Evolutionary conservation across 257 asterid species (phyloP), one percentile per base, ranked within the genome.

Genomic region (Forsythia viridissima): DNA sequence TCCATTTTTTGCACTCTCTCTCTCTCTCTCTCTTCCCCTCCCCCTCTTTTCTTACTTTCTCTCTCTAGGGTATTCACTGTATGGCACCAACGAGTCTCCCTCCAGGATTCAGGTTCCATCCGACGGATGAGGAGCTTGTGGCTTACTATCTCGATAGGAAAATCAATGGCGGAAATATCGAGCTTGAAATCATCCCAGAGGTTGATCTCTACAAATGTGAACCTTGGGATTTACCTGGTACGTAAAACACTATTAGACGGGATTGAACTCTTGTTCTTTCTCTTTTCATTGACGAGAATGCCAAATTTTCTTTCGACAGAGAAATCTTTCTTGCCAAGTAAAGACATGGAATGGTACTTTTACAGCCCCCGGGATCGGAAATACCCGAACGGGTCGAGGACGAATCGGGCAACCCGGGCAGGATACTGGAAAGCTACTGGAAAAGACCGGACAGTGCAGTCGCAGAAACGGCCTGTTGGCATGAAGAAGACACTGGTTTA

Each of bases 371-470:
- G 94, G 37, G 94, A 91, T 75, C 78, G 92, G 81, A 91, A 91
- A 76, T 91, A 91, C 80, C 97, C 97, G 2, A 91, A 91, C 77
- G 94, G 97, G 79, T 88, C 93, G 52, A 79, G 94, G 83, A 91
- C 97, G 0, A 91, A 91, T 48, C 85, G 94, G 59, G 97, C 97
- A 18, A 91, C 97, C 7, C 84, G 87, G 63, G 86, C 92, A 10
- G 94, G 97, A 1, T 91, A 91, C 77, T 91, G 97, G 97, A 91
- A 91, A 85, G 97, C 97, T 4, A 91, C 97, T 0, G 97, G 94
- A 4, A 91, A 91, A 52, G 97, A 91, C 42, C 84, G 97, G 76
- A 9, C 82, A 0, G 94, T 91, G 39, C 86, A 80, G 21, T 91
- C 94, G 0, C 90, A 86, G 38, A 84, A 82, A 80, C 85, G 89